Evolutionary conservation across 805 yeast genomes (phyloP).

Genomic region (Candida krabiensis): DNA sequence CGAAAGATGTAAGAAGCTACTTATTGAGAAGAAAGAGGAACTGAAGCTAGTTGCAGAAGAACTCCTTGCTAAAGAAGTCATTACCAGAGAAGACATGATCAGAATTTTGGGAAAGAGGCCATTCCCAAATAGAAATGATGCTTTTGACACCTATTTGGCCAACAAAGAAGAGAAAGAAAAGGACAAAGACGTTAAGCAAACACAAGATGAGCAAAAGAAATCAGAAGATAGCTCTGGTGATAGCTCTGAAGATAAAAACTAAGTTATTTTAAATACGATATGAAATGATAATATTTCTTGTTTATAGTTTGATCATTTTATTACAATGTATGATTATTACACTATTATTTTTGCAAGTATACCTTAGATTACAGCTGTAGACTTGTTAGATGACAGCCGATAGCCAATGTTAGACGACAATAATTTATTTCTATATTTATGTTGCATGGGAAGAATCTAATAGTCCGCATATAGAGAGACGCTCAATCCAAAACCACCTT

Average conservation of each 20-base stretch:
- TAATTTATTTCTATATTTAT: too few species aligned
- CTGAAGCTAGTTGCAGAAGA: slow-evolving; percentile 75
- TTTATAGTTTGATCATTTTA: slow-evolving; percentile 10
- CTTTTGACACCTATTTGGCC: slow-evolving; percentile 85
- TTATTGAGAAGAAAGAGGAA: slow-evolving; percentile 55
- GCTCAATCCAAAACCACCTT: slow-evolving; percentile 48
- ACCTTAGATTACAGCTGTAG: too few species aligned
- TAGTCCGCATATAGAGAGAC: slow-evolving; percentile 28
- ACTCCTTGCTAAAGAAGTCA: slow-evolving; percentile 69
- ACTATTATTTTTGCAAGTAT: too few species aligned
- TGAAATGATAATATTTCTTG: slow-evolving; percentile 2
- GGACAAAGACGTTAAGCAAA: slow-evolving; percentile 5
- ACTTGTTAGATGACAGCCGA: too few species aligned
- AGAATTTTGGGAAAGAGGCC: slow-evolving; percentile 76
- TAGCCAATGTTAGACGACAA: too few species aligned
- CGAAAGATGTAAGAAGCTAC: slow-evolving; percentile 54
- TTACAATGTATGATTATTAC: not conserved
- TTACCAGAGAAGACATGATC: slow-evolving; percentile 80
- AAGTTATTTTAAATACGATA: not conserved
- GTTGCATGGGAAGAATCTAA: too few species aligned
- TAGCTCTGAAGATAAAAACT: slow-evolving; percentile 1
- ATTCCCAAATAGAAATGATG: slow-evolving; percentile 76
- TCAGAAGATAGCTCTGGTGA: slow-evolving; percentile 1
- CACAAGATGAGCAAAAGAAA: slow-evolving; percentile 1
- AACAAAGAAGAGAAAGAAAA: slow-evolving; percentile 17